phyloP scores from a whole-genome alignment of 1,284 basidiomycete species.

The Rhodotorula sp. region DNA sequence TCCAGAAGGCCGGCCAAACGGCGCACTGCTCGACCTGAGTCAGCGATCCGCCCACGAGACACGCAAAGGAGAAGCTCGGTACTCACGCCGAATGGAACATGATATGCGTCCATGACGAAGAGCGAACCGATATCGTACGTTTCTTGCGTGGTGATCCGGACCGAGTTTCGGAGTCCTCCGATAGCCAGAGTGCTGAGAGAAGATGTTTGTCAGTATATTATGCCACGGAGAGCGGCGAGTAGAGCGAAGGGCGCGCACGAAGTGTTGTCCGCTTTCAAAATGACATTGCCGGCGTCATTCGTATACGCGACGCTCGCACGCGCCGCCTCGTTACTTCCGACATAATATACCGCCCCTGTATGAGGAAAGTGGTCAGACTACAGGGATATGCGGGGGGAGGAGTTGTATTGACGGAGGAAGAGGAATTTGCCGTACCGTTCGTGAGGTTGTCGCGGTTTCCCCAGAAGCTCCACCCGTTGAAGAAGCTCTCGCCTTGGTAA shows the following conservation, averaged over 20 bases:
- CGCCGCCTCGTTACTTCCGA: background rate
- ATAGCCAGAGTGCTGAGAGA: background rate
- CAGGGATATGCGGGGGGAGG: too few species aligned
- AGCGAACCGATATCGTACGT: slow-evolving; percentile 27
- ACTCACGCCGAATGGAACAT: slow-evolving; percentile 27
- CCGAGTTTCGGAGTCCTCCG: slow-evolving; percentile 19
- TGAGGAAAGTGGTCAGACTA: background rate
- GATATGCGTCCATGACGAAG: slow-evolving; percentile 27
- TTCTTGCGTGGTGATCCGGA: slow-evolving; percentile 27
- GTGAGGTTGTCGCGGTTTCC: slow-evolving; percentile 32
- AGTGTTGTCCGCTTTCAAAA: slow-evolving; percentile 35
- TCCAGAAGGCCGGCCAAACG: slow-evolving; percentile 23
- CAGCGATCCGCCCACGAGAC: background rate
- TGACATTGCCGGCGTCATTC: slow-evolving; percentile 23
- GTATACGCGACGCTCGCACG: slow-evolving; percentile 14
- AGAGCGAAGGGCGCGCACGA: background rate
- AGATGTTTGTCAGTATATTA: background rate
- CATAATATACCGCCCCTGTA: slow-evolving; percentile 24
- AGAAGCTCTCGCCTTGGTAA: slow-evolving; percentile 23
- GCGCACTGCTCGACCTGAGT: background rate
- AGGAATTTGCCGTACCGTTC: slow-evolving; percentile 10
- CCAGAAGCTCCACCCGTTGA: slow-evolving; percentile 30
- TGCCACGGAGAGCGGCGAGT: too few species aligned
- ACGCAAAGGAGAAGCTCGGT: background rate
- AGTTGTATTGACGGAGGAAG: too few species aligned